These are phyloP conservation scores for Mytilinidion resinicola DNA, from an alignment of 495 filamentous ascomycete genomes.

Conservation along the genomic window DNA sequence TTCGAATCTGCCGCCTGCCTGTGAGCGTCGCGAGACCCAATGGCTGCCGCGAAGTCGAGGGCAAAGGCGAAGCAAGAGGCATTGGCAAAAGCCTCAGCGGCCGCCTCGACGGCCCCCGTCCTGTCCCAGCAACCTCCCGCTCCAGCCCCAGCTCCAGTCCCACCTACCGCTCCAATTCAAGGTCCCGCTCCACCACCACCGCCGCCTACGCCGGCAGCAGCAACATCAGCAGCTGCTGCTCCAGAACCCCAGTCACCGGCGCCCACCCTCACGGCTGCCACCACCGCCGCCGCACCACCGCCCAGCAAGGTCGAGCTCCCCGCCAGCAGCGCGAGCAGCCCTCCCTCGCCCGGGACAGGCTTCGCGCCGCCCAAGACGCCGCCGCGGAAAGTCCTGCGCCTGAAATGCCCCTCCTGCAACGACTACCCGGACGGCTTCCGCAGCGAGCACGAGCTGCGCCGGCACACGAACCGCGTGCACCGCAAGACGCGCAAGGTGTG, in stretches of 20 bases:
- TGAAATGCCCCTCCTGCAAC: slow-evolving; percentile 24
- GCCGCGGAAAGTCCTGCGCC: slow-evolving; percentile 16
- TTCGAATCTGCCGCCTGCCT: no score
- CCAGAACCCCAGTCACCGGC: no score
- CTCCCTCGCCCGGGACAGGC: neutral
- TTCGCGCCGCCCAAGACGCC: slow-evolving; percentile 9
- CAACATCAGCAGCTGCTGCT: no score
- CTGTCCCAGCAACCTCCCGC: no score
- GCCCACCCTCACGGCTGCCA: no score
- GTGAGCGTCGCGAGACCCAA: neutral
- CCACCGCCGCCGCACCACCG: neutral
- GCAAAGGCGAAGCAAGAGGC: slow-evolving; percentile 1
- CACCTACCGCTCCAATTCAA: no score
- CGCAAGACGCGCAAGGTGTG: slow-evolving; percentile 26
- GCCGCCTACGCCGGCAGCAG: no score
- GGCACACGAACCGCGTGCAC: slow-evolving; percentile 27
- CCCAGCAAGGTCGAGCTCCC: slow-evolving; percentile 1
- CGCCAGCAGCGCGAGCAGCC: slow-evolving; percentile 9
- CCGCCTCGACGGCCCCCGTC: no score
- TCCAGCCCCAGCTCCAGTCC: no score
- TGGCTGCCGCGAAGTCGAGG: neutral
- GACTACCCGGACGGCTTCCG: slow-evolving; percentile 30
- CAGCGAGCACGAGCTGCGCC: slow-evolving; percentile 26
- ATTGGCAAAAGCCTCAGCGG: no score
- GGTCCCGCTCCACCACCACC: no score